Evolutionary conservation across 78 protist species (phyloP).

Genomic region (Dictyostelium discoideum): DNA sequence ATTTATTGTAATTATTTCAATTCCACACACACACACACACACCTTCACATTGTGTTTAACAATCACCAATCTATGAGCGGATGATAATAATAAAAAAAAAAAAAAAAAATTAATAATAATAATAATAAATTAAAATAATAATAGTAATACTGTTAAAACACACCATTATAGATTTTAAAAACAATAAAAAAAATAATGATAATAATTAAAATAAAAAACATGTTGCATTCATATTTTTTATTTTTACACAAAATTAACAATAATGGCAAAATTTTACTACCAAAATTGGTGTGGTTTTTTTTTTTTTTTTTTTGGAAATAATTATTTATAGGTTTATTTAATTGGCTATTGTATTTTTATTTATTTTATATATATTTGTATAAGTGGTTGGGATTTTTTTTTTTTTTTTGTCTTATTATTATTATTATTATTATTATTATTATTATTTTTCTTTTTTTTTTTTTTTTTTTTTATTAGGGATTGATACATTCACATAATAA

Average conservation of each 20-base stretch:
- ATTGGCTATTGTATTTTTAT: neutral
- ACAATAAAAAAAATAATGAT: neutral
- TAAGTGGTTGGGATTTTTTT: neutral
- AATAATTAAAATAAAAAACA: neutral
- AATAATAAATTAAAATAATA: neutral
- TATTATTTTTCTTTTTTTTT: no score
- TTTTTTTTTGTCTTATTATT: neutral
- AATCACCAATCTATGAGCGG: neutral
- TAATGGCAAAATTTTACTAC: neutral
- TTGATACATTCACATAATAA: neutral
- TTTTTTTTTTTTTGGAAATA: neutral
- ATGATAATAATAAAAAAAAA: neutral
- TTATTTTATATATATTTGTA: neutral
- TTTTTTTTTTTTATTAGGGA: neutral
- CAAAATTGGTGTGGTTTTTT: neutral
- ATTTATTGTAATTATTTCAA: neutral
- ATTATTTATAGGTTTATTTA: neutral
- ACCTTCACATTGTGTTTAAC: neutral
- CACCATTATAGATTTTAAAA: neutral
- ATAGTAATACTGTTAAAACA: neutral
- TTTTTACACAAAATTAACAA: neutral
- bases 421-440: no score
- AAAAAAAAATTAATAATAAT: neutral
- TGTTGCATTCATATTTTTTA: neutral
- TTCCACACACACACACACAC: no score